A percentile compares a stretch with the other conserved stretches of the same genome.
Conservation (phyloP, 306 rosid species). For the Quercus gilva region DNA sequence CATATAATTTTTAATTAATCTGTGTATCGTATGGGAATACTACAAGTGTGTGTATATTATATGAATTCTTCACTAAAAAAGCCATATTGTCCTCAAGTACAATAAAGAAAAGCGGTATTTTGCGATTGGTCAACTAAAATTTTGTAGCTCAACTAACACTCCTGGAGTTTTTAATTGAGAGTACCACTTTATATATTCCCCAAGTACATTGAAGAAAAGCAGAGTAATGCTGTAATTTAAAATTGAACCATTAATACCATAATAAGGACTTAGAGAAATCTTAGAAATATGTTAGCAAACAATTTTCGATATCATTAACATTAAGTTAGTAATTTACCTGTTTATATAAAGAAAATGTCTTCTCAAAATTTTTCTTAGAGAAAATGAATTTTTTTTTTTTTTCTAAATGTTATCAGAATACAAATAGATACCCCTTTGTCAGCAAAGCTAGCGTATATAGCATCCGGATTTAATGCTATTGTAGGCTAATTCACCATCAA, state of each 20-base stretch:
- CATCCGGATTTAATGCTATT: conserved; percentile 26
- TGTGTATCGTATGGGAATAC: too few relatives aligned
- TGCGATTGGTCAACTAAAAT: too few relatives aligned
- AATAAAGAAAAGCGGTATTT: not conserved
- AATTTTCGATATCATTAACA: not conserved
- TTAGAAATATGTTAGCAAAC: not conserved
- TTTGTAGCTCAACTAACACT: too few relatives aligned
- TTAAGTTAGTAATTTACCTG: conserved; percentile 1
- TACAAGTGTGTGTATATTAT: not conserved
- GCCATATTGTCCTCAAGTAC: not conserved
- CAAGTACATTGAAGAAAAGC: not conserved
- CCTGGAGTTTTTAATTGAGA: too few relatives aligned
- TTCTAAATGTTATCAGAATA: conserved; percentile 22
- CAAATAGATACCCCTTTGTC: conserved; percentile 37
- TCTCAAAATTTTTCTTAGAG: conserved; percentile 8
- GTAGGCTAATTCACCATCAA: conserved; percentile 37
- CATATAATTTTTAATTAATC: too few relatives aligned
- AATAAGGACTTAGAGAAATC: not conserved
- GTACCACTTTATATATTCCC: not conserved
- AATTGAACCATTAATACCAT: too few relatives aligned
- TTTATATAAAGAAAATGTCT: conserved; percentile 3
- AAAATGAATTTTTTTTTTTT: conserved; percentile 3
- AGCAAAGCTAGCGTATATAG: conserved; percentile 33
- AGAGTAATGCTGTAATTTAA: too few relatives aligned
- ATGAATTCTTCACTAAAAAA: not conserved